These are phyloP conservation scores for Cordia subcordata DNA, from an alignment of 257 asterid genomes.

Conservation along the genomic window DNA sequence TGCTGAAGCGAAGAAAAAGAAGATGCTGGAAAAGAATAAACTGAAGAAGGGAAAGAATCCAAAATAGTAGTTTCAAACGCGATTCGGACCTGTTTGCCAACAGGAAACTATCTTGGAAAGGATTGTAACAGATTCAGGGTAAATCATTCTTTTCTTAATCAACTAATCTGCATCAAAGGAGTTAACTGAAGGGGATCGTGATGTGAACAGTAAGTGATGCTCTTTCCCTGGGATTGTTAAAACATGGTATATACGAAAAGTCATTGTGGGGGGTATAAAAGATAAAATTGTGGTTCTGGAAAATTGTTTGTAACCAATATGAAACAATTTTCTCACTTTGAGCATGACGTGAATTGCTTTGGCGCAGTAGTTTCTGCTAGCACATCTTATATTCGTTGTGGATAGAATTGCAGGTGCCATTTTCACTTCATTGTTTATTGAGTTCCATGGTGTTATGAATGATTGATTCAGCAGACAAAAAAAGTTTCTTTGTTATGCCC, in stretches of 20 bases:
- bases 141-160: constrained; percentile 1
- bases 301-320: constrained; percentile 18
- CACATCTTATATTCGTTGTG: background rate
- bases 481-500: background rate
- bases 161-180: background rate
- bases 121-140: background rate
- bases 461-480: background rate
- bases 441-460: background rate
- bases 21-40: constrained; percentile 79
- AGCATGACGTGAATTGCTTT: background rate
- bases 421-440: background rate
- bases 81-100: background rate
- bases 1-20: constrained; percentile 84
- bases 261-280: constrained; percentile 37
- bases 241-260: constrained; percentile 12
- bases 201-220: constrained; percentile 1
- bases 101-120: constrained; percentile 2
- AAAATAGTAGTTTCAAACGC: constrained; percentile 22
- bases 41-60: constrained; percentile 59
- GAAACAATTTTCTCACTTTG: constrained; percentile 15
- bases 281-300: constrained; percentile 25
- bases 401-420: background rate
- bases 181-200: background rate
- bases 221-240: constrained; percentile 2
- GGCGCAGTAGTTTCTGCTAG: constrained; percentile 2